Evolutionary conservation across 108 stramenopile genomes (phyloP).

Genomic region (Conticribra guillardii): DNA sequence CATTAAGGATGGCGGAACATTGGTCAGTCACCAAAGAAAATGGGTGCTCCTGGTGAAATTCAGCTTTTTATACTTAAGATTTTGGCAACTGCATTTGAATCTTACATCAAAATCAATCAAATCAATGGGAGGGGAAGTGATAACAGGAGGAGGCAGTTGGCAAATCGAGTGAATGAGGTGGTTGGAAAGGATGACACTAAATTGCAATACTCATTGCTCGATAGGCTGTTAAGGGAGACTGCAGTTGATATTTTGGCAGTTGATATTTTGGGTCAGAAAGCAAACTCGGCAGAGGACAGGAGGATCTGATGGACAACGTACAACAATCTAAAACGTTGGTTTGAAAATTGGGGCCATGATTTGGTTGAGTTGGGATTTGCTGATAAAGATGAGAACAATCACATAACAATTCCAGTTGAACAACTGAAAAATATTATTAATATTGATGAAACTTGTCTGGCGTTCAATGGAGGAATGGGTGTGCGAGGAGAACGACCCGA

Average conservation of each 20-base stretch:
- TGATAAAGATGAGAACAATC: neutral
- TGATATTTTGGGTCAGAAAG: neutral
- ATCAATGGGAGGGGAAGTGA: neutral
- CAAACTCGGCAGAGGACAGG: neutral
- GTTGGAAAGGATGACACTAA: neutral
- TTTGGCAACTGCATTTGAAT: neutral
- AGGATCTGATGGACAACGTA: neutral
- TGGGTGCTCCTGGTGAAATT: neutral
- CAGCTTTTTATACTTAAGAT: neutral
- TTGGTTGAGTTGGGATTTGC: neutral
- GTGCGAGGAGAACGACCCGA: no score
- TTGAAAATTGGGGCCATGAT: neutral
- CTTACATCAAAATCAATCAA: neutral
- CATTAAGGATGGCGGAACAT: neutral
- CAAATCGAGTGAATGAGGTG: neutral
- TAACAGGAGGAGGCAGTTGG: neutral
- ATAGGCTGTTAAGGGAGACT: neutral
- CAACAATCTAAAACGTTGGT: neutral
- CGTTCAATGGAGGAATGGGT: neutral
- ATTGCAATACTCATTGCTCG: neutral
- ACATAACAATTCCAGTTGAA: neutral
- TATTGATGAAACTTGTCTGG: neutral
- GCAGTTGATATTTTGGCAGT: neutral
- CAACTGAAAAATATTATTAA: neutral
- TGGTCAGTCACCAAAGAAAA: neutral